These are phyloP conservation scores for Vitis rupestris DNA, from an alignment of 164 flowering plant genomes.

Conservation along the genomic window DNA sequence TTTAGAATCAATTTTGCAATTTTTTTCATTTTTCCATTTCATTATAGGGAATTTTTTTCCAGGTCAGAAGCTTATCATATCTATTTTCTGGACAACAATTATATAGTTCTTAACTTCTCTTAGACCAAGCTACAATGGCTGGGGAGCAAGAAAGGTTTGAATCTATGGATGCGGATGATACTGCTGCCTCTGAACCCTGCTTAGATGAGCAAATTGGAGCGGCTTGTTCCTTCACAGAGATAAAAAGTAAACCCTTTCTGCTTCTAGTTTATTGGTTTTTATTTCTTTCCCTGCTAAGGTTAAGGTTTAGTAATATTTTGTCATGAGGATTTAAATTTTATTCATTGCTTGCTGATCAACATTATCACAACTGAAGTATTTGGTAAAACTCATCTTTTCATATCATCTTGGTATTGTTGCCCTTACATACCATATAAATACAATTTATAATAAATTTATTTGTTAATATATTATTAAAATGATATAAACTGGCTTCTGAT, in stretches of 20 bases:
- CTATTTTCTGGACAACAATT: conserved; percentile 2
- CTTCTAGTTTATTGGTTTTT: conserved; percentile 1
- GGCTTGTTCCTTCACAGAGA: conserved; percentile 18
- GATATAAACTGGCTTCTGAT: no score
- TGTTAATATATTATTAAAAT: no score
- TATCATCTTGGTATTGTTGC: no score
- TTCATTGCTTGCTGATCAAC: no score
- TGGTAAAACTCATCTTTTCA: no score
- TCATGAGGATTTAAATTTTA: neutral
- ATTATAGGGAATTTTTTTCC: neutral
- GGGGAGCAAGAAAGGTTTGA: conserved; percentile 38
- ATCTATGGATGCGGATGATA: conserved; percentile 29
- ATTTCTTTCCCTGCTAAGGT: neutral
- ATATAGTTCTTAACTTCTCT: conserved; percentile 31
- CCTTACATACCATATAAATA: no score
- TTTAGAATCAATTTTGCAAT: neutral
- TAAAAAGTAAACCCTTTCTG: conserved; percentile 32
- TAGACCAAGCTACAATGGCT: conserved; percentile 37
- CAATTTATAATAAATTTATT: no score
- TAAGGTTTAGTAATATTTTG: neutral
- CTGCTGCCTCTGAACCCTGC: conserved; percentile 33
- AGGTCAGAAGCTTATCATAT: neutral
- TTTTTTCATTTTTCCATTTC: neutral
- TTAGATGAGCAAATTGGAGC: conserved; percentile 34
- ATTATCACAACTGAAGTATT: no score